Percentiles rank a stretch among this genome's conserved stretches.
These are phyloP conservation scores for Metschnikowia chrysomelidarum DNA, from an alignment of 805 yeast genomes.

Conservation along the genomic window DNA sequence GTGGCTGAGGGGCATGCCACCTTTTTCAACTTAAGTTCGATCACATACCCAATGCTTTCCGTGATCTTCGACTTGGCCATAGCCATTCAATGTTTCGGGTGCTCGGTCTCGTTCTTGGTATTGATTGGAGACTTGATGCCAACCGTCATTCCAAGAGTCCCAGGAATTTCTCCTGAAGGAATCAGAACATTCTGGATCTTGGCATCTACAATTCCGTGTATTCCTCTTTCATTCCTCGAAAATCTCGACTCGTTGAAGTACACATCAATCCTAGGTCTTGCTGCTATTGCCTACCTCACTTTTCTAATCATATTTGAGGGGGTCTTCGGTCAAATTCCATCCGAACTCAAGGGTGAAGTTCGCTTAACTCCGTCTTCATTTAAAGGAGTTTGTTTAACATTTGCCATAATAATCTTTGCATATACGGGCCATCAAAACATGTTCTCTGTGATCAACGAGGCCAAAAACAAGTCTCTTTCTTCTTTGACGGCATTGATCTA, in stretches of 20 bases:
- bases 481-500: conserved; percentile 47
- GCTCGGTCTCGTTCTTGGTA: conserved; percentile 66
- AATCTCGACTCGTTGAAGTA: conserved; percentile 80
- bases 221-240: conserved; percentile 71
- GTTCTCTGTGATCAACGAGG: conserved; percentile 85
- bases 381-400: conserved; percentile 56
- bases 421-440: conserved; percentile 96
- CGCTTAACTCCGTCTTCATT: conserved; percentile 39
- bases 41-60: conserved; percentile 67
- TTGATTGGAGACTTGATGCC: conserved; percentile 77
- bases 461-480: conserved; percentile 51
- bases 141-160: conserved; percentile 40
- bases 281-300: conserved; percentile 76
- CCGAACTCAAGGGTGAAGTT: conserved; percentile 27
- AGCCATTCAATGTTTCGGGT: conserved; percentile 77
- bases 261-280: conserved; percentile 79
- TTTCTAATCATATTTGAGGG: conserved; percentile 73
- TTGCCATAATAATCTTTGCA: conserved; percentile 93
- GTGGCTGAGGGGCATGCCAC: conserved; percentile 62
- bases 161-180: conserved; percentile 20
- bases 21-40: conserved; percentile 61
- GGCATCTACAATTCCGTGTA: conserved; percentile 38
- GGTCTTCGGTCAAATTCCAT: conserved; percentile 51
- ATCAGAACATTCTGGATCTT: conserved; percentile 62
- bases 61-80: conserved; percentile 71